A percentile compares a stretch with the other conserved stretches of the same genome.
Conservation (phyloP, 305 asterid species). For the Fraxinus velutina region DNA sequence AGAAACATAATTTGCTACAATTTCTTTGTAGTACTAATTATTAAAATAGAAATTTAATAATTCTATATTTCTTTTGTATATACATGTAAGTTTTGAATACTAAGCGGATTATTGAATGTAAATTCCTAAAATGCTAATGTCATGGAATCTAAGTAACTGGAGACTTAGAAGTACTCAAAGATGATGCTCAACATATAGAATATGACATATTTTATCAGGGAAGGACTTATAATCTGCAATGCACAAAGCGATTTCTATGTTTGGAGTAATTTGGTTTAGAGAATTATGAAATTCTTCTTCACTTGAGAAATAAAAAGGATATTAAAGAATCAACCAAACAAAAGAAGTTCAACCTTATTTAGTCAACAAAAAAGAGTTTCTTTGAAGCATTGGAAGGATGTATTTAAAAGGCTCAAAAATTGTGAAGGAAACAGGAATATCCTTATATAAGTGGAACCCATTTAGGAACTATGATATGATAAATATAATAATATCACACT, state of each 20-base stretch:
- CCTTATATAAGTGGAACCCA: background rate
- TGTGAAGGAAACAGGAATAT: background rate
- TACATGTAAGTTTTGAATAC: background rate
- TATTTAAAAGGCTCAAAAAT: background rate
- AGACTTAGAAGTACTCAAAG: background rate
- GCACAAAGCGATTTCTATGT: background rate
- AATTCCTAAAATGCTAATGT: background rate
- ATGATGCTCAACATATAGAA: background rate
- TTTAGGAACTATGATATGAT: background rate
- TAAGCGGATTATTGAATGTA: background rate
- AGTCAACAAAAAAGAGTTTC: background rate
- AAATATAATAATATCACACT: background rate
- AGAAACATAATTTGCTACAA: background rate
- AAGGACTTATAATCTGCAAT: background rate
- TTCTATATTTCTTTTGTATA: background rate
- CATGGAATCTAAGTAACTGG: background rate
- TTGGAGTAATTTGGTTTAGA: conserved; percentile 1
- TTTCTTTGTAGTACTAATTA: background rate
- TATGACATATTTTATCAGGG: background rate
- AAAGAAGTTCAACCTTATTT: background rate
- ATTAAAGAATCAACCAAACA: conserved; percentile 1
- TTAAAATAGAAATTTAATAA: background rate
- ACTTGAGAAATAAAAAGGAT: background rate
- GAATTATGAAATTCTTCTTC: background rate
- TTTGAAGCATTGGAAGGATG: background rate